phyloP scores from a whole-genome alignment of 148 eudicot genomes.

The Silene conica region DNA sequence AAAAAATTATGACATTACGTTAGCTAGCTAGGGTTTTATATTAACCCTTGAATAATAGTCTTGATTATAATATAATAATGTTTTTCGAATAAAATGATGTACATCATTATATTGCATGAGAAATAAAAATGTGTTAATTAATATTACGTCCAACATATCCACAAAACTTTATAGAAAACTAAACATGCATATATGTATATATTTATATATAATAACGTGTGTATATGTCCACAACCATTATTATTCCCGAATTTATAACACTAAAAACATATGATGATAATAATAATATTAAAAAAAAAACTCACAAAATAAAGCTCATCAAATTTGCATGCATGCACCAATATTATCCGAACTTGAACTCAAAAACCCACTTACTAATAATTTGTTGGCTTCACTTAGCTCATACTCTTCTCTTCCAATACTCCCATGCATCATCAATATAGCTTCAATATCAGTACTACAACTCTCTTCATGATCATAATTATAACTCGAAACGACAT shows the following conservation, averaged over 20 bases:
- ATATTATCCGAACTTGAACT: slow-evolving; percentile 45
- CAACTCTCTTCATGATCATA: slow-evolving; percentile 11
- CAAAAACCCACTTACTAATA: slow-evolving; percentile 38
- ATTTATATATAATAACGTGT: neutral
- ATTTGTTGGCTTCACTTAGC: slow-evolving; percentile 35
- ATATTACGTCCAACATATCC: neutral
- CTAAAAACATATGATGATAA: neutral
- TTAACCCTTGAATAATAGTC: neutral
- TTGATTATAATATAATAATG: too few species aligned
- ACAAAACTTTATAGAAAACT: neutral
- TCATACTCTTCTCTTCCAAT: slow-evolving; percentile 15
- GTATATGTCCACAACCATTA: slow-evolving; percentile 11
- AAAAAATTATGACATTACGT: too few species aligned
- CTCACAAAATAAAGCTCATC: slow-evolving; percentile 32
- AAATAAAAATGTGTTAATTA: neutral
- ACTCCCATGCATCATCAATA: slow-evolving; percentile 51
- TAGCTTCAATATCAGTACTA: slow-evolving; percentile 39
- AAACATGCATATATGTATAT: slow-evolving; percentile 4
- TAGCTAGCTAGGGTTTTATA: neutral
- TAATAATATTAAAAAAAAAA: neutral
- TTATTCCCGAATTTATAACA: slow-evolving; percentile 1
- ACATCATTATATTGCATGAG: neutral
- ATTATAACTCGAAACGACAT: slow-evolving; percentile 29
- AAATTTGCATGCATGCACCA: slow-evolving; percentile 66
- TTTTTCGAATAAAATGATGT: neutral